Percentiles rank a stretch among this genome's conserved stretches.
Evolutionary conservation across 345 rosid species (phyloP).

Genomic region (Corchorus capsularis): DNA sequence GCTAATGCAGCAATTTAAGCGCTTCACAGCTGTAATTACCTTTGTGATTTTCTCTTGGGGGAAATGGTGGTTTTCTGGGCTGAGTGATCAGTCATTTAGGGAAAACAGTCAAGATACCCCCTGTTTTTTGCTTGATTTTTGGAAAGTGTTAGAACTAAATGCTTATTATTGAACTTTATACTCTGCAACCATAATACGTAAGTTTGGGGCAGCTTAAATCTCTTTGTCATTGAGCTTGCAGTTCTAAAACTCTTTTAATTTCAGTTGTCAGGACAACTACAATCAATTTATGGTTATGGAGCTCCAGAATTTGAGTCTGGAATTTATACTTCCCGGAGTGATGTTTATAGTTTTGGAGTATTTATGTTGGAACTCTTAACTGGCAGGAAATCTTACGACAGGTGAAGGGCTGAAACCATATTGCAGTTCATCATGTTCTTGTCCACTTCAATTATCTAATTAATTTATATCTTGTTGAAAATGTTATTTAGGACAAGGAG

Average conservation of each 20-base stretch:
- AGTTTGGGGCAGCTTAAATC: background rate
- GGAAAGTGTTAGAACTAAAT: background rate
- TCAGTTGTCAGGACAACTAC: conserved; percentile 93
- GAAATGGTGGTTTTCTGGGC: background rate
- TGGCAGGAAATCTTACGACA: conserved; percentile 85
- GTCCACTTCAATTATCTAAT: background rate
- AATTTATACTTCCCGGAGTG: conserved; percentile 81
- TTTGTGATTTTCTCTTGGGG: background rate
- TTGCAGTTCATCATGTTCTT: conserved; percentile 1
- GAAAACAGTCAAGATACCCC: background rate
- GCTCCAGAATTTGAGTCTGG: conserved; percentile 98
- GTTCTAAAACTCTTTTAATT: conserved; percentile 28
- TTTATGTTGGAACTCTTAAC: conserved; percentile 98
- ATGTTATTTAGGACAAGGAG: conserved; percentile 50
- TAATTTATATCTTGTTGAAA: background rate
- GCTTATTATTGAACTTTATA: background rate
- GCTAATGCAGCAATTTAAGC: no score
- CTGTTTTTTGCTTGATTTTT: background rate
- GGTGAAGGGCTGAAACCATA: conserved; percentile 39
- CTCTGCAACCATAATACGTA: background rate
- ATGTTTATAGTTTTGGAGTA: conserved; percentile 95
- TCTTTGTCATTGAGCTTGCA: background rate
- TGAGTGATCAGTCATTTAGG: background rate
- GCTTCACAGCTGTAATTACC: background rate
- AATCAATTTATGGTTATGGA: conserved; percentile 80